A percentile compares a stretch with the other conserved stretches of the same genome.
Conservation (phyloP, 495 filamentous ascomycete genomes). For the Pseudomonodictys pantanalensis region DNA sequence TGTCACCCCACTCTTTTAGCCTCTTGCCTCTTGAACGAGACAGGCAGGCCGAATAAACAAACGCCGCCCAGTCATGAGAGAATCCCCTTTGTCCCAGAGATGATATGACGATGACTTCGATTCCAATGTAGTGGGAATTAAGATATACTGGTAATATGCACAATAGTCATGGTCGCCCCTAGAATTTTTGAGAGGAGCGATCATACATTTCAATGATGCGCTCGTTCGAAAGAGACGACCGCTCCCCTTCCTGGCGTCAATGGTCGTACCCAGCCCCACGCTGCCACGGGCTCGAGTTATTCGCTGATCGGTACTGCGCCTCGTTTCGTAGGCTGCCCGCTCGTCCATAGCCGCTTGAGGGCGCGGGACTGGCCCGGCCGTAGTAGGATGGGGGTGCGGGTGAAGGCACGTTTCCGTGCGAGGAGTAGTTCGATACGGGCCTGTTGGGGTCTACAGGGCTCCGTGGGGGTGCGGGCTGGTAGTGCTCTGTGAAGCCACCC, state of each 20-base stretch:
- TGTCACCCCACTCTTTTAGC: background rate
- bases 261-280: slow-evolving; percentile 65
- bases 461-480: slow-evolving; percentile 45
- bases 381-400: slow-evolving; percentile 39
- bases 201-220: slow-evolving; percentile 35
- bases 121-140: too few species aligned
- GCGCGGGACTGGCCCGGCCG: slow-evolving; percentile 24
- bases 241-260: slow-evolving; percentile 42
- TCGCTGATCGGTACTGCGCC: slow-evolving; percentile 48
- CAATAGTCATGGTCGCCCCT: slow-evolving; percentile 1
- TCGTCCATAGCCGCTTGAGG: slow-evolving; percentile 13
- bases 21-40: too few species aligned
- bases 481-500: slow-evolving; percentile 21
- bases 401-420: slow-evolving; percentile 37
- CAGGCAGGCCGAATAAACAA: background rate
- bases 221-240: background rate
- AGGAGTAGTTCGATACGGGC: slow-evolving; percentile 59
- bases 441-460: slow-evolving; percentile 64
- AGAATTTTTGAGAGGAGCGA: slow-evolving; percentile 14
- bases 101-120: too few species aligned
- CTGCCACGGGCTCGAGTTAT: slow-evolving; percentile 64
- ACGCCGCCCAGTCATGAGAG: background rate
- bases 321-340: slow-evolving; percentile 28
- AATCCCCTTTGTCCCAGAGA: too few species aligned
- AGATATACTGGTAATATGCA: slow-evolving; percentile 19